Conservation (phyloP, 2,329 filamentous ascomycete species). For the Aschersonia sp. region DNA sequence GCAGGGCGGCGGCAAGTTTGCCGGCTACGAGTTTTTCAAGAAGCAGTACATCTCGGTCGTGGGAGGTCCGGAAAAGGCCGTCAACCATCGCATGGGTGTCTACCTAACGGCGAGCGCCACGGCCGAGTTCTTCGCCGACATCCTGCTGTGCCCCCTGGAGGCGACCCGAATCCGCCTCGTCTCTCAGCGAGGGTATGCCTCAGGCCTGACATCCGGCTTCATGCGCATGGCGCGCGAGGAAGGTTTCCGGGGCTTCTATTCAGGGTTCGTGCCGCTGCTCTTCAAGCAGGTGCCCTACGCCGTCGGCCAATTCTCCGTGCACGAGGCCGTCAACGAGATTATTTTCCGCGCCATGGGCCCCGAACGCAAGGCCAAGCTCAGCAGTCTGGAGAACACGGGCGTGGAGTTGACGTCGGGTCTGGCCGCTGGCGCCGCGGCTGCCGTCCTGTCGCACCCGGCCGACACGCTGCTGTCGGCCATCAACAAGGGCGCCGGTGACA, state of each 20-base stretch:
- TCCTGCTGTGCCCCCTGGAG: slow-evolving; percentile 81
- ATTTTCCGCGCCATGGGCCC: slow-evolving; percentile 57
- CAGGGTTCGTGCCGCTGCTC: slow-evolving; percentile 73
- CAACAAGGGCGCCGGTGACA: slow-evolving; percentile 38
- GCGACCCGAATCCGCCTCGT: slow-evolving; percentile 68
- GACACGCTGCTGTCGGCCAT: slow-evolving; percentile 47
- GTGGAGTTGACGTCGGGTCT: slow-evolving; percentile 80
- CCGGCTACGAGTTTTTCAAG: slow-evolving; percentile 91
- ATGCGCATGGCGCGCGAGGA: slow-evolving; percentile 61
- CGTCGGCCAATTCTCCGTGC: slow-evolving; percentile 87
- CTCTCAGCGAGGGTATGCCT: slow-evolving; percentile 65
- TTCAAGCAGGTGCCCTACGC: slow-evolving; percentile 91
- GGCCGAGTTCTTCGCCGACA: slow-evolving; percentile 60
- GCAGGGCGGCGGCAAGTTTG: slow-evolving; percentile 82
- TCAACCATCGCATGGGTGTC: slow-evolving; percentile 35
- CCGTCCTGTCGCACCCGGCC: slow-evolving; percentile 77
- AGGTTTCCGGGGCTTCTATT: slow-evolving; percentile 74
- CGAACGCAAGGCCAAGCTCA: slow-evolving; percentile 50
- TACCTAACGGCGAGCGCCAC: slow-evolving; percentile 60
- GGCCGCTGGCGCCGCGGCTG: slow-evolving; percentile 76
- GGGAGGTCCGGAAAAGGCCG: slow-evolving; percentile 33
- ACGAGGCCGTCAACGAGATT: slow-evolving; percentile 72
- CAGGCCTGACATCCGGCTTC: slow-evolving; percentile 57
- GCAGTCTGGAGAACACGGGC: slow-evolving; percentile 57
- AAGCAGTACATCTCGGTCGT: slow-evolving; percentile 63